Percentiles rank a stretch among this genome's conserved stretches.
Conservation (phyloP, 345 rosid genomes). For the Aurinia saxatilis region DNA sequence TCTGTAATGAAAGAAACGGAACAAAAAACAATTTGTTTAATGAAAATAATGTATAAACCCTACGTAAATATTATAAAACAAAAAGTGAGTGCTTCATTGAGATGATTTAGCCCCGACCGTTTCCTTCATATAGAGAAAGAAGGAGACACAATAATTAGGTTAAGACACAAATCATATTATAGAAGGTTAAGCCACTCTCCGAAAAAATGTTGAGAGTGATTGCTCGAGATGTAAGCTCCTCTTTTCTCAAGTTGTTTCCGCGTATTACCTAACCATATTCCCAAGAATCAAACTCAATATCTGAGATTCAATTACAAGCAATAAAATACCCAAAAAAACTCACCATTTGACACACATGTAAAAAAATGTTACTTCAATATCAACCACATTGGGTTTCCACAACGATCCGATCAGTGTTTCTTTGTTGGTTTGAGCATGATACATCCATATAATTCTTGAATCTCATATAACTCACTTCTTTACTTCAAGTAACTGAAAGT, state of each 20-base stretch:
- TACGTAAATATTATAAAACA: too few species aligned
- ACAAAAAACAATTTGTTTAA: too few species aligned
- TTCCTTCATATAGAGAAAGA: too few species aligned
- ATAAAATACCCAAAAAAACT: constrained; percentile 15
- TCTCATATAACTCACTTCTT: constrained; percentile 61
- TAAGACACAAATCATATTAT: too few species aligned
- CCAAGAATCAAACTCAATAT: background rate
- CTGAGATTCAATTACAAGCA: background rate
- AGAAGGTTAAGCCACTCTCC: too few species aligned
- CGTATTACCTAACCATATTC: constrained; percentile 44
- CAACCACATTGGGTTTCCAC: constrained; percentile 91
- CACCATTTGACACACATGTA: constrained; percentile 84
- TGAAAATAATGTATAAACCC: too few species aligned
- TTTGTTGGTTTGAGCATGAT: constrained; percentile 60
- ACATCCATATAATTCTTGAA: constrained; percentile 62
- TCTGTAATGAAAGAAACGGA: too few species aligned
- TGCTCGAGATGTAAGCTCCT: constrained; percentile 69
- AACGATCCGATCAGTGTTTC: constrained; percentile 74
- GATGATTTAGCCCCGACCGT: too few species aligned
- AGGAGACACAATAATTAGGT: too few species aligned
- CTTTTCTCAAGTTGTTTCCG: constrained; percentile 56
- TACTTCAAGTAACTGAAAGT: constrained; percentile 78
- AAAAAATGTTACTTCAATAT: constrained; percentile 75
- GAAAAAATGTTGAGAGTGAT: constrained; percentile 58
- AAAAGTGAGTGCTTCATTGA: too few species aligned